Conservation (phyloP, 805 yeast genomes). For the Cyberlindnera euphorbiae region DNA sequence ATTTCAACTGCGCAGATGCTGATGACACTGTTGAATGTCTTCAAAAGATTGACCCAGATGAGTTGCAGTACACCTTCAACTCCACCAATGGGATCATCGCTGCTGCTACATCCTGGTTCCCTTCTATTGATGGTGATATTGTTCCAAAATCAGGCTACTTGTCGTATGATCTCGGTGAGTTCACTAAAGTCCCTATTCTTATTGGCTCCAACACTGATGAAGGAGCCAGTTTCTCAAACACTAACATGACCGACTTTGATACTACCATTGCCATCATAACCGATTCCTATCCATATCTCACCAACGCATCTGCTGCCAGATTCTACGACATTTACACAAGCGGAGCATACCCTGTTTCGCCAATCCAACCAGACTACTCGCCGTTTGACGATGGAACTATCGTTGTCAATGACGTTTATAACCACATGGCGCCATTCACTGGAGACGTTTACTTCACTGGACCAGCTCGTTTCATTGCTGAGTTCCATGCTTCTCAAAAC, state of each 20-base stretch:
- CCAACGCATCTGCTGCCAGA: conserved; percentile 9
- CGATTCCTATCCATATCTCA: conserved; percentile 4
- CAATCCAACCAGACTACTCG: conserved; percentile 15
- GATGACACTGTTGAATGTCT: conserved; percentile 11
- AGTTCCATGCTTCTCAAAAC: conserved; percentile 2
- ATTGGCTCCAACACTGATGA: conserved; percentile 24
- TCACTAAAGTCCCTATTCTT: conserved; percentile 19
- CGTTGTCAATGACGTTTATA: conserved; percentile 2
- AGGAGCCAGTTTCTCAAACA: conserved; percentile 11
- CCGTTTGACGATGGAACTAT: not conserved
- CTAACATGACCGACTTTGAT: conserved; percentile 3
- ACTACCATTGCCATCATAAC: conserved; percentile 1
- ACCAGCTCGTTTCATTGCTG: conserved; percentile 11
- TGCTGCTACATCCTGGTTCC: not conserved
- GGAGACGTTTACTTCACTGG: conserved; percentile 14
- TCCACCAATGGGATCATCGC: conserved; percentile 12
- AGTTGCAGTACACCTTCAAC: conserved; percentile 9
- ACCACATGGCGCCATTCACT: conserved; percentile 3
- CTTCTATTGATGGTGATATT: conserved; percentile 18
- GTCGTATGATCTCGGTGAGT: conserved; percentile 10
- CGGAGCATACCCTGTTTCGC: conserved; percentile 4
- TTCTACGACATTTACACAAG: conserved; percentile 5
- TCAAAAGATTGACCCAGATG: conserved; percentile 10
- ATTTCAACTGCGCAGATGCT: conserved; percentile 13
- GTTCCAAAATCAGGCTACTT: conserved; percentile 13